Evolutionary conservation across 306 rosid species (phyloP), one percentile per base, ranked within the genome.

Genomic region (Corylus heterophylla): DNA sequence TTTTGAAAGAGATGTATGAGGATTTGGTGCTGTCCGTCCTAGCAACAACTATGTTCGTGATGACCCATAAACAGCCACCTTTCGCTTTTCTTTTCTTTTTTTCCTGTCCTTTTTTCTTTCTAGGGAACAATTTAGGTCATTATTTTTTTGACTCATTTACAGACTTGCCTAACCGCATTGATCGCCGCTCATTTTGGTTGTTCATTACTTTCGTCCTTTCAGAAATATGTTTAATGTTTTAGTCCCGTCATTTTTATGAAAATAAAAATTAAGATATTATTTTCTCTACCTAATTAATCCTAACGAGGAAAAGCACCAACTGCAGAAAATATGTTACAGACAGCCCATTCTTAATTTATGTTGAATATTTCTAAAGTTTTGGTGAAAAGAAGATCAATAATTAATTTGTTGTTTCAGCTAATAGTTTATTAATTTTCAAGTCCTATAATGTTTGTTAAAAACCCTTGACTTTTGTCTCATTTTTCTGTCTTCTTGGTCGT

Each of bases 71-170:
- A 88, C 79, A 64, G 83, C 78, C 84, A 55, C 81, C 68, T 79
- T 77, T 80, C 18, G 12, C 7, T 9, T 44, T 25, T 3, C n/a
- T 39, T 55, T 11, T 12, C 12, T 35, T 66, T 42, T 22, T 11
- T 59, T 12, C 0, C 20, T 64, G 54, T 50, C 42, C 17, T 9
- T 44, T 48, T 89, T 83, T 80, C 84, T 62, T 66, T 12, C 29
- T 25, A 79, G 61, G 63, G 51, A 52, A 66, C 69, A 58, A 66
- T 75, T 75, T 86, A 76, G 82, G 82, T 86, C 87, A 54, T 80
- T 4, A n/a, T 82, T 88, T 82, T 88, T 83, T 80, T 82, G 86
- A 81, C 86, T 69, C 82, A 86, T 85, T 83, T 78, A 80, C 87
- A 50, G 37, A 4, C 12, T 22, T 37, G 68, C 67, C 87, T 83